Evolutionary conservation across 2,329 filamentous ascomycete species (phyloP).

Genomic region (Pseudogymnoascus sp.): DNA sequence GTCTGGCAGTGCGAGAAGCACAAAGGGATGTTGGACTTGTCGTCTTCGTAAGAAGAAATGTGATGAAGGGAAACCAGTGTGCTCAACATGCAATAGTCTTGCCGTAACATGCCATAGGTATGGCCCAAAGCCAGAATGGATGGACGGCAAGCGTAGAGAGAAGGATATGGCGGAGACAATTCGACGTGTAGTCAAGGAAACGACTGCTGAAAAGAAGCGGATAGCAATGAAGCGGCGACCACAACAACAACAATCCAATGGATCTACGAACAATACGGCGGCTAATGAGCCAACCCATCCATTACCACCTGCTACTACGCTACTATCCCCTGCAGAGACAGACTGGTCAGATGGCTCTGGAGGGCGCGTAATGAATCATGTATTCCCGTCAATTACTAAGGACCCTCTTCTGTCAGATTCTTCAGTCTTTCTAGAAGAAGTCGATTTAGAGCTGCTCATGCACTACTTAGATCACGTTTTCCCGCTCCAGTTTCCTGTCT

Average conservation of each 20-base stretch:
- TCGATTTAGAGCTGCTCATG: conserved; percentile 36
- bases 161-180: conserved; percentile 42
- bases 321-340: neutral
- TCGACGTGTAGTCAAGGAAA: conserved; percentile 47
- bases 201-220: conserved; percentile 31
- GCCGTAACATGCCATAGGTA: conserved; percentile 7
- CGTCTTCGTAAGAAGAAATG: conserved; percentile 57
- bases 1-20: conserved; percentile 11
- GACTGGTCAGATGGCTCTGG: neutral
- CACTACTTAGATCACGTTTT: conserved; percentile 54
- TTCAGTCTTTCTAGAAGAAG: neutral
- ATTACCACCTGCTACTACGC: neutral
- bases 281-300: neutral
- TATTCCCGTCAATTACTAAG: neutral
- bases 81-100: conserved; percentile 41
- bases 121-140: conserved; percentile 10
- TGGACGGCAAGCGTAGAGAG: conserved; percentile 23
- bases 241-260: neutral
- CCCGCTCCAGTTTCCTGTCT: conserved; percentile 54
- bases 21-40: conserved; percentile 53
- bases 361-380: neutral
- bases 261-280: neutral
- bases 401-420: neutral
- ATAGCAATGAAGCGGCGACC: conserved; percentile 6
- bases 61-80: conserved; percentile 51